These are phyloP conservation scores for Neoscytalidium dimidiatum DNA, from an alignment of 2,329 filamentous ascomycete species.

Conservation along the genomic window DNA sequence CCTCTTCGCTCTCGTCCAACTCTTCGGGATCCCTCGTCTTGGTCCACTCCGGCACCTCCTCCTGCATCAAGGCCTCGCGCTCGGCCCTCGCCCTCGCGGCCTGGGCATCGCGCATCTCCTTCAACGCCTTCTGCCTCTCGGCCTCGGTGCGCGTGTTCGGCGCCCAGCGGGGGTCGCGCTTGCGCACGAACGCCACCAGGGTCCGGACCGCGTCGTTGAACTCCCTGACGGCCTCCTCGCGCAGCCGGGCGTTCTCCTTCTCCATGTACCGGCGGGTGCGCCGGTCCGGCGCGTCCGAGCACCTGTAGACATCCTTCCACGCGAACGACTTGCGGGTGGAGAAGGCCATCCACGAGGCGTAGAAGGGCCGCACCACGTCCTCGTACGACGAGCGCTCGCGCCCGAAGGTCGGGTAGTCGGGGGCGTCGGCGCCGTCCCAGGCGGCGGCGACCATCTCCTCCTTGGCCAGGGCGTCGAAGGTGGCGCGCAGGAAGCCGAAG, in stretches of 20 bases:
- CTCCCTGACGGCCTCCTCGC: conserved; percentile 80
- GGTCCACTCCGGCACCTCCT: conserved; percentile 74
- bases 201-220: conserved; percentile 92
- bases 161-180: conserved; percentile 84
- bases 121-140: conserved; percentile 75
- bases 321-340: conserved; percentile 81
- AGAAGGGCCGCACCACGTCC: conserved; percentile 77
- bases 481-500: conserved; percentile 74
- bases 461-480: conserved; percentile 75
- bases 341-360: conserved; percentile 78
- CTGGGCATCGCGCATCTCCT: conserved; percentile 79
- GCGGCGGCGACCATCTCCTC: conserved; percentile 79
- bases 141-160: conserved; percentile 75
- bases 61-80: conserved; percentile 72
- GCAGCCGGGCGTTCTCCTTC: conserved; percentile 84
- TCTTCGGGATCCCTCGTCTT: conserved; percentile 58
- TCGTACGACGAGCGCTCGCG: conserved; percentile 74
- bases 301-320: conserved; percentile 84
- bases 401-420: conserved; percentile 82
- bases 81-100: conserved; percentile 80
- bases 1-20: conserved; percentile 54
- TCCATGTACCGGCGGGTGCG: conserved; percentile 83
- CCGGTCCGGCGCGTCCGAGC: conserved; percentile 85
- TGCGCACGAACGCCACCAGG: conserved; percentile 84
- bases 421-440: conserved; percentile 61